Evolutionary conservation across 768 basidiomycete species (phyloP).

Genomic region (Lepiota brunneoincarnata): DNA sequence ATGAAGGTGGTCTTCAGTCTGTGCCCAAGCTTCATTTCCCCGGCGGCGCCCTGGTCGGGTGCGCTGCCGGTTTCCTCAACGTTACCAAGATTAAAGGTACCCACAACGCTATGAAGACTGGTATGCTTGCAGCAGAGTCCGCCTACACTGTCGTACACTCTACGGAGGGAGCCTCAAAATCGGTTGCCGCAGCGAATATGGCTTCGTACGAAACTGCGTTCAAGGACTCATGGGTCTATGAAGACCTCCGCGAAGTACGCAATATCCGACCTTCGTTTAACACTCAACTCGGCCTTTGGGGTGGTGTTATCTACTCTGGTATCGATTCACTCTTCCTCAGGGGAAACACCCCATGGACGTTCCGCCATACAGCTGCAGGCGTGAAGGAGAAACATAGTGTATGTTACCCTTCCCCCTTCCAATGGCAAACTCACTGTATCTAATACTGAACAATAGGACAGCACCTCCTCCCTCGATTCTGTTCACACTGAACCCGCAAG

Average conservation of each 20-base stretch:
- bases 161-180: slow-evolving; percentile 13
- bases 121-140: slow-evolving; percentile 94
- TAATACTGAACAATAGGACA: slow-evolving; percentile 16
- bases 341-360: slow-evolving; percentile 91
- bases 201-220: slow-evolving; percentile 67
- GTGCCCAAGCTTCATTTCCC: slow-evolving; percentile 86
- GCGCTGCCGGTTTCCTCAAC: slow-evolving; percentile 95
- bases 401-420: slow-evolving; percentile 3
- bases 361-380: slow-evolving; percentile 55
- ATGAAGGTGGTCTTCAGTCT: slow-evolving; percentile 92
- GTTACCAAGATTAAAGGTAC: slow-evolving; percentile 98
- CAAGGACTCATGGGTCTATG: slow-evolving; percentile 78
- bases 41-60: slow-evolving; percentile 92
- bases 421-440: not conserved
- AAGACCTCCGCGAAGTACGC: slow-evolving; percentile 85
- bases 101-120: slow-evolving; percentile 98
- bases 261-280: slow-evolving; percentile 91
- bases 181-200: slow-evolving; percentile 51
- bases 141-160: slow-evolving; percentile 62
- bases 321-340: slow-evolving; percentile 82
- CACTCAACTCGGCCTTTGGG: slow-evolving; percentile 75
- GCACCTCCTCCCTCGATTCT: slow-evolving; percentile 49
- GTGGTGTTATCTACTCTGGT: slow-evolving; percentile 87
- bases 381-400: slow-evolving; percentile 24
- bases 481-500: slow-evolving; percentile 67